Conservation (phyloP, 768 basidiomycete species). For the Gloeophyllum trabeum region DNA sequence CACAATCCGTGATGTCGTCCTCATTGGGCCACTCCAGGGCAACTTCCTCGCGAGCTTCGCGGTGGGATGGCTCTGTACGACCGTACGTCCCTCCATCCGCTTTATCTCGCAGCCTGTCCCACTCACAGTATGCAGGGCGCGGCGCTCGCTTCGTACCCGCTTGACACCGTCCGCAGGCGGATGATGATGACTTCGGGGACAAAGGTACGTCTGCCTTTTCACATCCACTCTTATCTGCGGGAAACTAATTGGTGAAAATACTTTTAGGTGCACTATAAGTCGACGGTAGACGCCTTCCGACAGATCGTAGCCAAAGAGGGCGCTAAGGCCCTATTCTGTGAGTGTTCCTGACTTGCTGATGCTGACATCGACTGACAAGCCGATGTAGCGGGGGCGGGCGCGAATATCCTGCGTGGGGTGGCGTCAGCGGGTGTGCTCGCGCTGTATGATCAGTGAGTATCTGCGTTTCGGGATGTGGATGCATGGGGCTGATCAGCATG, state of each 20-base stretch:
- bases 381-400: slow-evolving; percentile 50
- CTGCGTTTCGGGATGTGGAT: not conserved
- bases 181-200: slow-evolving; percentile 41
- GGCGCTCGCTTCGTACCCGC: slow-evolving; percentile 26
- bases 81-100: slow-evolving; percentile 13
- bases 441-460: slow-evolving; percentile 42
- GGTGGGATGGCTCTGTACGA: slow-evolving; percentile 30
- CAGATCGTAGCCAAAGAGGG: slow-evolving; percentile 32
- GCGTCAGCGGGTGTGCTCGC: slow-evolving; percentile 42
- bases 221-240: too few relatives aligned
- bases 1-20: slow-evolving; percentile 24
- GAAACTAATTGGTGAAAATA: too few relatives aligned
- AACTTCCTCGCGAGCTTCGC: slow-evolving; percentile 29
- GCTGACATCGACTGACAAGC: slow-evolving; percentile 13
- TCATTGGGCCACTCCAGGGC: slow-evolving; percentile 25
- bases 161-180: slow-evolving; percentile 32
- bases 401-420: slow-evolving; percentile 44
- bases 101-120: not conserved
- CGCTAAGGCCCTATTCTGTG: slow-evolving; percentile 22
- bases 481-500: not conserved
- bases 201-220: too few relatives aligned
- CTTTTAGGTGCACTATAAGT: slow-evolving; percentile 28
- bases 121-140: slow-evolving; percentile 17
- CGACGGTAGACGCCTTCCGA: slow-evolving; percentile 25
- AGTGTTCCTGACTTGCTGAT: slow-evolving; percentile 13